Base-by-base conservation (phyloP, 2,329 filamentous ascomycete species). In the Neopestalotiopsis sp. region DNA sequence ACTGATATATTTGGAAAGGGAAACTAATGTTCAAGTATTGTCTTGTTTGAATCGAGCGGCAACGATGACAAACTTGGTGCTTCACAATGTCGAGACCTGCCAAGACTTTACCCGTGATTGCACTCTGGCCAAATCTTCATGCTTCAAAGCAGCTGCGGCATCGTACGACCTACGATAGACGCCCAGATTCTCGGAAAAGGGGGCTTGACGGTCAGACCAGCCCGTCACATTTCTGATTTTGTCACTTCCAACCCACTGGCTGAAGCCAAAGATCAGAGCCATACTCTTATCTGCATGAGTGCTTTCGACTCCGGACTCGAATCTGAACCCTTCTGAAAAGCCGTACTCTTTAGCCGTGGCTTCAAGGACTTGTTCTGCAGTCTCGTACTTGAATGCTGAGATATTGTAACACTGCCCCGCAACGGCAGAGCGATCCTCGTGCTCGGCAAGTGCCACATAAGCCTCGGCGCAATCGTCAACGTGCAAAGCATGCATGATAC, bases 401-500 rank as follows among this genome's bases (percentile, higher is more conserved):
- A 87, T 81, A 71, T 87, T 87, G 71, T 83, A 86, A 4, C 73
- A 78, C 67, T 85, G 76, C 0, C 81, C 82, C 3, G 72, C 74
- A 1, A 86, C 76, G 0, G 72, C 74, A 0, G 45, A 63, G 24
- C 79, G 76, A 12, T 76, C 70, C 1, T 70, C 14, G n/a, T 84
- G 77, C 32, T 77, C 74, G 0, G 83, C 85, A 2, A 87, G 76
- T 1, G 82, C 78, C 3, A 86, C 74, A 68, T 87, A 87, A 0
- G 83, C 84, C 17, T 84, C 81, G 2, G 75, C 84, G 61, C 84
- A 86, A 70, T 87, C 85, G 70, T 87, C 85, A 13, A 87, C 78
- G 69, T 87, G 85, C 49, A 82, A 78, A 3, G 80, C 82, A 68
- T 87, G 85, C 70, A 85, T 74, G 40, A 86, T 82, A 14, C 76